Percentiles rank a stretch among this genome's conserved stretches.
phyloP scores from a whole-genome alignment of 306 rosid genomes.

The Fagus crenata region DNA sequence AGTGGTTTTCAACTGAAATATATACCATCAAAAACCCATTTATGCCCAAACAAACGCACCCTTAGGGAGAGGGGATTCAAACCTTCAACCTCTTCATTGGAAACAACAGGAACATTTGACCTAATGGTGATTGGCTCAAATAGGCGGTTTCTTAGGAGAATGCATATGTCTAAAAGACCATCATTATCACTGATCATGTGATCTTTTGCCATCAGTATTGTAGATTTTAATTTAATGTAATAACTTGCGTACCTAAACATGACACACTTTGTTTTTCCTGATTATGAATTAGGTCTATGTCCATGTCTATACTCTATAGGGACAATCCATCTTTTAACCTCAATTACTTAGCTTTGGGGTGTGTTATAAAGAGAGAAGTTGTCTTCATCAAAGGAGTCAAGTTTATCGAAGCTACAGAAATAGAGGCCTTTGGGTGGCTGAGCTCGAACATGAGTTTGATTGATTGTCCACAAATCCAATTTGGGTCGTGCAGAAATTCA shows the following conservation, averaged over 20 bases:
- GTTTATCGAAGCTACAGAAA: not conserved
- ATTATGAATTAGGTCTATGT: not conserved
- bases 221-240: not conserved
- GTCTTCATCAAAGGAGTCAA: no score
- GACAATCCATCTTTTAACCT: not conserved
- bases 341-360: not conserved
- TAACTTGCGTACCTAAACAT: not conserved
- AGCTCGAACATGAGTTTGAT: conserved; percentile 4
- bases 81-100: no score
- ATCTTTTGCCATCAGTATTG: not conserved
- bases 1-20: no score
- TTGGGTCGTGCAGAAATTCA: not conserved
- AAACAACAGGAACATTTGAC: no score
- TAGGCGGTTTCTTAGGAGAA: not conserved
- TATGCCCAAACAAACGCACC: no score
- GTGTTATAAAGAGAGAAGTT: not conserved
- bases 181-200: conserved; percentile 21
- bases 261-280: not conserved
- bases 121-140: not conserved
- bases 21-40: no score
- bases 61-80: no score
- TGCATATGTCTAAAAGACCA: not conserved
- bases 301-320: not conserved
- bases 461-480: not conserved
- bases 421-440: not conserved